Evolutionary conservation across 1,284 basidiomycete genomes (phyloP).

Genomic region (Tilletia caries): DNA sequence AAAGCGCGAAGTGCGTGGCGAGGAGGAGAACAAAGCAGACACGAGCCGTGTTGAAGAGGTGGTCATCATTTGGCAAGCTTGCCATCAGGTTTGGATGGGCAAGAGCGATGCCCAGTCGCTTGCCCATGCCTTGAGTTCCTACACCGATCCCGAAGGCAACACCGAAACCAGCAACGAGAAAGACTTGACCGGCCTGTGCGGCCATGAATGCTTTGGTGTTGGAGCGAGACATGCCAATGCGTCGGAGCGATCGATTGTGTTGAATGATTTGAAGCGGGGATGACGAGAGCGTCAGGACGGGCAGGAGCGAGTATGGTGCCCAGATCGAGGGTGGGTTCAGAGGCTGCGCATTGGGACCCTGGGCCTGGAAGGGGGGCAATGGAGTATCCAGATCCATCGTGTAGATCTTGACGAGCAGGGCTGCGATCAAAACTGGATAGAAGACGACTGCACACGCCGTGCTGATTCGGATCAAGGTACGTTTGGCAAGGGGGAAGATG

Average conservation of each 20-base stretch:
- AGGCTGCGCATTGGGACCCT: slow-evolving; percentile 30
- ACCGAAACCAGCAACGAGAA: slow-evolving; percentile 32
- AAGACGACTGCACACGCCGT: slow-evolving; percentile 35
- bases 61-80: slow-evolving; percentile 38
- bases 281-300: slow-evolving; percentile 43
- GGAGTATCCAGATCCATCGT: slow-evolving; percentile 15
- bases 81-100: slow-evolving; percentile 39
- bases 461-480: slow-evolving; percentile 47
- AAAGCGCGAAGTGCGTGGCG: slow-evolving; percentile 42
- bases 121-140: slow-evolving; percentile 36
- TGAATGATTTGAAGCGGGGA: slow-evolving; percentile 50
- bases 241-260: slow-evolving; percentile 44
- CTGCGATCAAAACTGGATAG: slow-evolving; percentile 39
- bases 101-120: slow-evolving; percentile 26
- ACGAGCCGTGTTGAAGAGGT: slow-evolving; percentile 38
- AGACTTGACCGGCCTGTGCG: slow-evolving; percentile 43
- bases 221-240: slow-evolving; percentile 39
- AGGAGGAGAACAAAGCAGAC: slow-evolving; percentile 40
- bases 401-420: slow-evolving; percentile 38
- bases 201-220: slow-evolving; percentile 47
- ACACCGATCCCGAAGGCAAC: slow-evolving; percentile 39
- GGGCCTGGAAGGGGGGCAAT: neutral
- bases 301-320: slow-evolving; percentile 49
- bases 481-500: slow-evolving; percentile 47
- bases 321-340: slow-evolving; percentile 38